Conservation (phyloP, 257 asterid genomes). For the Cordia subcordata region DNA sequence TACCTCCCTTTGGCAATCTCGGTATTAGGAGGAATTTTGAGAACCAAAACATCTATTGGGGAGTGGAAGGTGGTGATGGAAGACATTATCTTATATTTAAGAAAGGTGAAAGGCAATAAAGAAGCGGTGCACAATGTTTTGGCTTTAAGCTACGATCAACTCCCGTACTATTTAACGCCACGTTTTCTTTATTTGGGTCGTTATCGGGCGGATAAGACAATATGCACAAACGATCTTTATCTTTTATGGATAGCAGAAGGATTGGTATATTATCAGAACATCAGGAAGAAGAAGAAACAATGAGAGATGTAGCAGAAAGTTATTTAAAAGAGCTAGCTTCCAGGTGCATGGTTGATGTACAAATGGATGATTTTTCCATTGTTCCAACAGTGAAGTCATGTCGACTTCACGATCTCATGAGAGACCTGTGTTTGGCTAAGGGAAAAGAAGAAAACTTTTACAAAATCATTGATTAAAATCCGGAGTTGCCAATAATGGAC, state of each 20-base stretch:
- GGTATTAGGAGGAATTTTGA: constrained; percentile 9
- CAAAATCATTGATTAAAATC: not conserved
- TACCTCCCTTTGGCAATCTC: constrained; percentile 11
- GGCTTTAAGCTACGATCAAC: constrained; percentile 5
- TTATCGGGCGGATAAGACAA: not conserved
- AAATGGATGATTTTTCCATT: not conserved
- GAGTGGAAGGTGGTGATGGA: constrained; percentile 9
- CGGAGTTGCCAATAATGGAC: not conserved
- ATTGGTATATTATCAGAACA: not conserved
- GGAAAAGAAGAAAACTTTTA: constrained; percentile 6
- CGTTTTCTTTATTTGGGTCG: constrained; percentile 9
- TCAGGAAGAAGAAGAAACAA: not conserved
- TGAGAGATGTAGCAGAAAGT: constrained; percentile 1
- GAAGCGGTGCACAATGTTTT: not conserved
- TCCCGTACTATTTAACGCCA: constrained; percentile 7
- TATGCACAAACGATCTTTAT: not conserved
- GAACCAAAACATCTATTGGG: not conserved
- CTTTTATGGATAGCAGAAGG: constrained; percentile 16
- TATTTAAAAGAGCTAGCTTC: constrained; percentile 1
- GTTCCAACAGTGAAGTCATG: not conserved
- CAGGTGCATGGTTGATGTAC: not conserved
- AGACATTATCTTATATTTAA: not conserved
- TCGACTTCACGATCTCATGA: constrained; percentile 8
- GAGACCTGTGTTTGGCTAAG: not conserved
- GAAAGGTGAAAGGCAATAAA: not conserved